A percentile compares a stretch with the other conserved stretches of the same genome.
Evolutionary conservation across 148 eudicot species (phyloP).

Genomic region (Silene uniflora): DNA sequence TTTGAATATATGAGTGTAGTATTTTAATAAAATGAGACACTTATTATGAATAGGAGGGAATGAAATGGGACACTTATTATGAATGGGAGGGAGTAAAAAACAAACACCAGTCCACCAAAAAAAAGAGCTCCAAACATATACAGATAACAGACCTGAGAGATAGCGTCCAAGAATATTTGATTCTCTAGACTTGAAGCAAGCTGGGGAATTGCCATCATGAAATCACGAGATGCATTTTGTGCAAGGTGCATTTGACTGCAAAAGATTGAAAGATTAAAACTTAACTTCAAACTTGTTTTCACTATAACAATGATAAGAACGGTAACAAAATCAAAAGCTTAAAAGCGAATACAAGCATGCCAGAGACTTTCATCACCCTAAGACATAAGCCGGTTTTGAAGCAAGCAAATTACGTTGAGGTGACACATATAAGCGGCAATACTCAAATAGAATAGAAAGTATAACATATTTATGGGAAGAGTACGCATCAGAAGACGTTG

Average conservation of each 20-base stretch:
- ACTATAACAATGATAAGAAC: not conserved
- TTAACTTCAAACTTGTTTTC: not conserved
- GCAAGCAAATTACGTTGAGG: not conserved
- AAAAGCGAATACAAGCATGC: not conserved
- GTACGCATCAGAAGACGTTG: not conserved
- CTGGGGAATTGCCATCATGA: constrained; percentile 9
- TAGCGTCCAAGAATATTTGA: constrained; percentile 27
- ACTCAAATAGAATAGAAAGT: not conserved
- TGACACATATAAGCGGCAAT: not conserved
- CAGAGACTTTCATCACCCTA: not conserved
- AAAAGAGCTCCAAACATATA: not conserved
- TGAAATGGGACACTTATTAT: too few relatives aligned
- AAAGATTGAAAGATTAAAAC: constrained; percentile 5
- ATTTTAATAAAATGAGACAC: too few relatives aligned
- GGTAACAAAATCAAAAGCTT: not conserved
- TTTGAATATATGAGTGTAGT: too few relatives aligned
- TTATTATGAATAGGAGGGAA: too few relatives aligned
- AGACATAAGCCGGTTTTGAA: not conserved
- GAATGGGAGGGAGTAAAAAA: too few relatives aligned
- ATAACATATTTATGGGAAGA: not conserved
- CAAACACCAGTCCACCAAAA: not conserved
- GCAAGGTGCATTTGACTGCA: constrained; percentile 28
- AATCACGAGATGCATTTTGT: constrained; percentile 7
- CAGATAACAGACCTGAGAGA: constrained; percentile 30
- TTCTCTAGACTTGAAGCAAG: constrained; percentile 27